Percentiles rank a stretch among this genome's conserved stretches.
These are phyloP conservation scores for Scheffersomyces insectosa DNA, from an alignment of 1,139 yeast species.

Conservation along the genomic window DNA sequence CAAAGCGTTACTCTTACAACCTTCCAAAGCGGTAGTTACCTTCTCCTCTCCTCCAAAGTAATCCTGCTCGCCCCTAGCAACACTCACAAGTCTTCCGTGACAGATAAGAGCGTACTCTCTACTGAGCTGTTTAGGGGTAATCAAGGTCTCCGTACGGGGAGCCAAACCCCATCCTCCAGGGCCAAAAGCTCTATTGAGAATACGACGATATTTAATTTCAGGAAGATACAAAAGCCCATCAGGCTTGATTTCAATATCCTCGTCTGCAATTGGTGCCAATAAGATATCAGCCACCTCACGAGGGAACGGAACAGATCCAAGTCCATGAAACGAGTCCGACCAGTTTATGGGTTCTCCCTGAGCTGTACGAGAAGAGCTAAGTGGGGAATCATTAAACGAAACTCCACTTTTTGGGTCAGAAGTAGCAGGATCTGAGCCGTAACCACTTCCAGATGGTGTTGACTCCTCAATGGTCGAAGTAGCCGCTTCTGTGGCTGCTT, in stretches of 20 bases:
- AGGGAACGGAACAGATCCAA: conserved; percentile 76
- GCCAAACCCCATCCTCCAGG: conserved; percentile 99
- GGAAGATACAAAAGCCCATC: conserved; percentile 92
- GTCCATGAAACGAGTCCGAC: conserved; percentile 79
- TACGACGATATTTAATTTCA: conserved; percentile 90
- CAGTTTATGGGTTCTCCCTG: conserved; percentile 47
- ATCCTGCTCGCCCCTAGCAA: conserved; percentile 95
- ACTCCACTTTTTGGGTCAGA: conserved; percentile 4
- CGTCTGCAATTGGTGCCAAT: conserved; percentile 56
- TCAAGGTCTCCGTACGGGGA: conserved; percentile 82
- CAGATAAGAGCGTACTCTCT: conserved; percentile 89
- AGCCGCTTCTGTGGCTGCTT: conserved; percentile 6
- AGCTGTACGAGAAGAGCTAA: conserved; percentile 1
- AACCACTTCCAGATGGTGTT: conserved; percentile 7
- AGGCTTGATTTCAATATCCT: conserved; percentile 90
- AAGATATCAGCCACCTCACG: conserved; percentile 59
- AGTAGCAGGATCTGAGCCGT: conserved; percentile 4
- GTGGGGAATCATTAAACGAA: conserved; percentile 25
- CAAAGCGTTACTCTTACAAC: conserved; percentile 93
- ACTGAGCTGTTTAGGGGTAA: conserved; percentile 64
- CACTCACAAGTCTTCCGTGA: conserved; percentile 84
- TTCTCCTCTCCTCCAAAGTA: conserved; percentile 81
- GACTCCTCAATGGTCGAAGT: conserved; percentile 3
- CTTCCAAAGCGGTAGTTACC: conserved; percentile 94
- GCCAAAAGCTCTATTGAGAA: conserved; percentile 87